Evolutionary conservation across 106 monocot genomes (phyloP), one percentile per base, ranked within the genome.

Genomic region (Dioscorea zingiberensis): DNA sequence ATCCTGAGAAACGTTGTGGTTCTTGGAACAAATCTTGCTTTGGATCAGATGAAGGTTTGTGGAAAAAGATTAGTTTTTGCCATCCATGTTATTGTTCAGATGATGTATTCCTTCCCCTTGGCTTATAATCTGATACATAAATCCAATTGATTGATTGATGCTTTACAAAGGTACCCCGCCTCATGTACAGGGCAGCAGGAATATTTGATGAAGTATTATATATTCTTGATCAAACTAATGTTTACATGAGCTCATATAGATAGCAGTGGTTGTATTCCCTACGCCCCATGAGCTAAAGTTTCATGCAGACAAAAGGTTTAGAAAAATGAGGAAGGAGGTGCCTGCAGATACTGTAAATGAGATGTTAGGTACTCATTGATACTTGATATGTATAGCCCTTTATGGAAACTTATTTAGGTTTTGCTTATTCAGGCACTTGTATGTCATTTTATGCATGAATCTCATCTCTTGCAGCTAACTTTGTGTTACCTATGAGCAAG

Each of bases 151-250:
- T 2, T 6, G 51, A 53, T 13, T 2, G 7, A 59, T 61, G 28
- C 45, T 60, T 21, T 12, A 24, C 73, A 27, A 67, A 89, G 89
- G 89, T 89, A 21, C 89, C 88, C 0, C 73, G 78, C 15, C 71
- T 89, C 23, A 89, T 89, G 89, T 60, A 84, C 23, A 71, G 68
- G 19, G 89, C 89, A 51, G 84, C 81, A 18, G 72, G 59, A 54
- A 89, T 89, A 66, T 89, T 89, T 66, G 84, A 89, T 68, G 82
- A 73, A 22, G 68, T 88, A 64, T 38, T 89, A 49, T 19, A 79
- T 72, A 82, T 89, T 62, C 66, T 89, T 57, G 89, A 89, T 76
- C 89, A 89, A 67, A 89, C 89, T 30, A 89, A 89, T 74, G 89
- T 89, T 68, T 89, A 82, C 69, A 79, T 73, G 69, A 89, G 84